phyloP scores from a whole-genome alignment of 2,329 filamentous ascomycete genomes.

The Exophiala dermatitidis region DNA sequence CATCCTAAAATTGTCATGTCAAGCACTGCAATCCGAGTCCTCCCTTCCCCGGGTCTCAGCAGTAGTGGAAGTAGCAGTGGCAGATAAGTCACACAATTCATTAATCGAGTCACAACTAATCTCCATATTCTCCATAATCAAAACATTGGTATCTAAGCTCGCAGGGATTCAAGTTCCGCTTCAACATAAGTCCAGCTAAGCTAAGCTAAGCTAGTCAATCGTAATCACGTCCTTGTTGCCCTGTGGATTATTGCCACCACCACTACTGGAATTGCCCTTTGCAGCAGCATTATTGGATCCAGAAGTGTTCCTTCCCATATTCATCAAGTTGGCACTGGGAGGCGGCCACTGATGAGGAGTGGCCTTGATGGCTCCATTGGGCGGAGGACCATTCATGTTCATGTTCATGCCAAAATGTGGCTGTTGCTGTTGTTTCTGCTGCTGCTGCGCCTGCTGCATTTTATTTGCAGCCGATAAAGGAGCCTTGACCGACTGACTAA shows the following conservation, averaged over 20 bases:
- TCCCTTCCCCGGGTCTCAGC: too few species aligned
- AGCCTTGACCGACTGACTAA: too few species aligned
- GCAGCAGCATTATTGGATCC: not conserved
- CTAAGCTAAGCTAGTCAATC: slow-evolving; percentile 7
- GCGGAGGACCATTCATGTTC: not conserved
- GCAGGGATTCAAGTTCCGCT: too few species aligned
- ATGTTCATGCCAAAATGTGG: not conserved
- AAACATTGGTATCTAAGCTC: too few species aligned
- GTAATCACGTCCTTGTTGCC: slow-evolving; percentile 17
- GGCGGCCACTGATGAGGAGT: not conserved
- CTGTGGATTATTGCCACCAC: not conserved
- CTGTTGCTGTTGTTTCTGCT: not conserved
- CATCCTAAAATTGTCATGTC: too few species aligned
- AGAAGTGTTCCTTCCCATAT: not conserved
- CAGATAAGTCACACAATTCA: too few species aligned
- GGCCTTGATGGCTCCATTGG: slow-evolving; percentile 8
- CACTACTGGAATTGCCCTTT: slow-evolving; percentile 3
- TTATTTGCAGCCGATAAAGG: too few species aligned
- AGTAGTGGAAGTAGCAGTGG: too few species aligned
- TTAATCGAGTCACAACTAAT: too few species aligned
- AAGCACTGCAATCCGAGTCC: too few species aligned
- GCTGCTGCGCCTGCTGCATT: not conserved
- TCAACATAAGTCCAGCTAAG: too few species aligned
- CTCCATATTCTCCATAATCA: too few species aligned
- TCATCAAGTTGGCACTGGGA: not conserved